Conservation (phyloP, 176 grass and related monocot genomes). For the Cenchrus fungigraminus region DNA sequence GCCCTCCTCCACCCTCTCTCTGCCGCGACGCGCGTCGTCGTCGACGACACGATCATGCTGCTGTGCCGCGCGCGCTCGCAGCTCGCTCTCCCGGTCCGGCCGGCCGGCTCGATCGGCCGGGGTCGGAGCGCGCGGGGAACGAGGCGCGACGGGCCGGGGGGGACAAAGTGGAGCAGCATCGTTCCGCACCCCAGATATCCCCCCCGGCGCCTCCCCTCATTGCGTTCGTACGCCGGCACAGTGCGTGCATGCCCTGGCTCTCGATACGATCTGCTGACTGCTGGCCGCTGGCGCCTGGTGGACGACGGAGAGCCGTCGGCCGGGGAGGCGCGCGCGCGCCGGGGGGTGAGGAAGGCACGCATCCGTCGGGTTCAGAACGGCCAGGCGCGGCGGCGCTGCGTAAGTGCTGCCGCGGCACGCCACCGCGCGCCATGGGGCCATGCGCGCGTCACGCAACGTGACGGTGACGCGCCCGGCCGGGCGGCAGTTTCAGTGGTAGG, state of each 20-base stretch:
- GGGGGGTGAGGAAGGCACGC: constrained; percentile 14
- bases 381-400: not conserved
- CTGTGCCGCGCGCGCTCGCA: not conserved
- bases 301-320: not conserved
- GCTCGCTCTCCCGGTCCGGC: not conserved
- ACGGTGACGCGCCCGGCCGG: not conserved
- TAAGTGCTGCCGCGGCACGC: not conserved
- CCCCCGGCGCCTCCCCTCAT: not conserved
- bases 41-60: constrained; percentile 65
- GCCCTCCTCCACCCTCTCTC: not conserved
- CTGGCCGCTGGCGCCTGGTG: no score
- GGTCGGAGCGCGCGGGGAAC: constrained; percentile 10
- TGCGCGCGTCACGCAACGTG: constrained; percentile 58
- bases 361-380: constrained; percentile 6
- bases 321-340: not conserved
- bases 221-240: constrained; percentile 34
- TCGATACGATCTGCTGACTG: no score
- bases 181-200: constrained; percentile 32
- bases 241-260: not conserved
- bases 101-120: not conserved
- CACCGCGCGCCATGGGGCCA: constrained; percentile 17
- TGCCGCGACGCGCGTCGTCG: constrained; percentile 37
- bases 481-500: not conserved
- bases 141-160: constrained; percentile 21
- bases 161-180: constrained; percentile 52